Conservation (phyloP, 2,329 filamentous ascomycete species). For the Beauveria medogensis region DNA sequence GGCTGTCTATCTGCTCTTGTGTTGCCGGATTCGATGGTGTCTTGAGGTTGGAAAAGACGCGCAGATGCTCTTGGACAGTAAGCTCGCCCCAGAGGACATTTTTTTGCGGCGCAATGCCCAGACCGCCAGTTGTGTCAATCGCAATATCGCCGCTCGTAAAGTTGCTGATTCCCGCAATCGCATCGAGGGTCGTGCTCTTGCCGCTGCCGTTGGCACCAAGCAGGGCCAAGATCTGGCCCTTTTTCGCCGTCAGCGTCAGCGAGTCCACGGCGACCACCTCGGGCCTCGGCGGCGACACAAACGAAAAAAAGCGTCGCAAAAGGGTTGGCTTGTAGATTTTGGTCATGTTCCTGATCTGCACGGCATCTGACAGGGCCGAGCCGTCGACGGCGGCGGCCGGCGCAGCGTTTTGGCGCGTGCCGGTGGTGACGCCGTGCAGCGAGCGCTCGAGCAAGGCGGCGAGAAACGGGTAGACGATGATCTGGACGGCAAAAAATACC, state of each 20-base stretch:
- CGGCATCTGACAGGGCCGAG: slow-evolving; percentile 36
- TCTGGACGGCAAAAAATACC: slow-evolving; percentile 66
- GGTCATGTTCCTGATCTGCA: slow-evolving; percentile 61
- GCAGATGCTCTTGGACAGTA: slow-evolving; percentile 63
- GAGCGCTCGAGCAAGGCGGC: slow-evolving; percentile 62
- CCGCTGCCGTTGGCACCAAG: slow-evolving; percentile 61
- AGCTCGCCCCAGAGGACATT: slow-evolving; percentile 70
- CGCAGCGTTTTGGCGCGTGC: slow-evolving; percentile 36
- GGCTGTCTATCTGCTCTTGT: slow-evolving; percentile 32
- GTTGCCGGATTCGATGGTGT: slow-evolving; percentile 37
- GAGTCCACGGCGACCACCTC: slow-evolving; percentile 67
- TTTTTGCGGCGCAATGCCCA: slow-evolving; percentile 68
- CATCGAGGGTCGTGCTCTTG: slow-evolving; percentile 55
- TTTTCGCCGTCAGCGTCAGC: slow-evolving; percentile 57
- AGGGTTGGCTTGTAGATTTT: slow-evolving; percentile 65
- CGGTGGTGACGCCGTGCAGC: slow-evolving; percentile 43
- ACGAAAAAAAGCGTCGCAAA: slow-evolving; percentile 43
- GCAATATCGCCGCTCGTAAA: slow-evolving; percentile 53
- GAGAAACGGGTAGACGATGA: slow-evolving; percentile 58
- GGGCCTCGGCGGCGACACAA: slow-evolving; percentile 41
- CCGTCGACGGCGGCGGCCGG: slow-evolving; percentile 31
- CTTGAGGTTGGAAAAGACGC: slow-evolving; percentile 63
- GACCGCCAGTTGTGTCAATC: slow-evolving; percentile 58
- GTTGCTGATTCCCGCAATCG: slow-evolving; percentile 22
- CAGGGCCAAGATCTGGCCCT: slow-evolving; percentile 71